Base-by-base conservation (phyloP, 1,139 yeast genomes). In the Kodamaea arcana region DNA sequence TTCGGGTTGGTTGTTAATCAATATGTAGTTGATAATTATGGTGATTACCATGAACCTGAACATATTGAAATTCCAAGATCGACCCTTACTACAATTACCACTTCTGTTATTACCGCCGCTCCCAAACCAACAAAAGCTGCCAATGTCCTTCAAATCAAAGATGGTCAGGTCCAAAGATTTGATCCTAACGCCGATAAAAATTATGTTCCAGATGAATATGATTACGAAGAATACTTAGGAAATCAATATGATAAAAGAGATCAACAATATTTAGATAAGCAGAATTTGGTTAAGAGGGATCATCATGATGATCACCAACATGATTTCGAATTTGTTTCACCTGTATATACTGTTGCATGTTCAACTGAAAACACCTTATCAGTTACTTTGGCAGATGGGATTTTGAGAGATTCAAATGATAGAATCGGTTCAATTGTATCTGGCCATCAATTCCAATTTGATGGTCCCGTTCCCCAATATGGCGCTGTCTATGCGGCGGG, bases 371-470 rank as follows among this genome's bases (percentile, higher is more conserved):
- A 51, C 12, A 60, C 69, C 4, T 57, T 65, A 24, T 48, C 45
- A 43, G 57, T 66, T 58, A 47, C 53, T 4, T 54, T 67, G 27
- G 43, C 47, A 7, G 62, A 60, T 24, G 64, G 69, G 2, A 52
- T 65, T 16, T 54, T 69, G 35, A 50, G 56, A 27, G 73, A 69
- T 44, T 45, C 61, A 10, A 56, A 50, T 24, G 52, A 56, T 32
- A 50, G 72, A 42, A 60, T 67, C 33, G 75, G 73, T 3, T 56
- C 70, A 16, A 66, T 69, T 43, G 74, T 68, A 13, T 55, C 65
- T 2, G 62, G 62, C 34, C 61, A 59, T 35, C 73, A 69, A 45
- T 64, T 69, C 46, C 74, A 66, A 48, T 69, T 69, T 41, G 75
- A 69, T 44, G 71, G 72, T 3, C 70, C 72, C 12, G 57, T 64